Evolutionary conservation across 768 basidiomycete species (phyloP).

Genomic region (Mycena amicta): DNA sequence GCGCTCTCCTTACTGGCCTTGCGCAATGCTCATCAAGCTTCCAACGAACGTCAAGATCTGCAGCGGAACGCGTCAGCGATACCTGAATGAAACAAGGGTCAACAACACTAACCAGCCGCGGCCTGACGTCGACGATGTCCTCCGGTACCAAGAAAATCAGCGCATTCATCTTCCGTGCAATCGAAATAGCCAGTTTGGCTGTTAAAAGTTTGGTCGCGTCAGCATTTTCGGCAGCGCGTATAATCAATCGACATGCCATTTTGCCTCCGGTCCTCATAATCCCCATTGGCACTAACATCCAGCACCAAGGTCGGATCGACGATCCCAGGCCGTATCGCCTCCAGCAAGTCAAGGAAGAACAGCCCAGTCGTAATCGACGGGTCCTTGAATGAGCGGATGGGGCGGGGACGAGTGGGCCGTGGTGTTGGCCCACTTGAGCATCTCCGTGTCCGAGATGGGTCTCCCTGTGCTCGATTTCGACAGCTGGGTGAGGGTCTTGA

Average conservation of each 20-base stretch:
- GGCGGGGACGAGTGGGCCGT: conserved; percentile 72
- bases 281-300: conserved; percentile 57
- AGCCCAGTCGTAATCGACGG: conserved; percentile 84
- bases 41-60: conserved; percentile 96
- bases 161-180: conserved; percentile 97
- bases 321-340: conserved; percentile 90
- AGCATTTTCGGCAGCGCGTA: too few relatives aligned
- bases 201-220: conserved; percentile 38
- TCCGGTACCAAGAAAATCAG: conserved; percentile 97
- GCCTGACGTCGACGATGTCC: conserved; percentile 93
- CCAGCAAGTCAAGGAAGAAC: conserved; percentile 92
- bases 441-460: conserved; percentile 89
- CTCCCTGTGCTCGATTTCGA: conserved; percentile 64
- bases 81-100: background rate
- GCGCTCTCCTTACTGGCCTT: conserved; percentile 25
- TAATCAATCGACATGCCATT: too few relatives aligned
- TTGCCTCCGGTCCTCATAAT: conserved; percentile 87
- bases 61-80: background rate
- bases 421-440: conserved; percentile 94
- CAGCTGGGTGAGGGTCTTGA: conserved; percentile 82
- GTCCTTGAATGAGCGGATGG: conserved; percentile 94
- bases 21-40: conserved; percentile 80
- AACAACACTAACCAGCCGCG: conserved; percentile 70
- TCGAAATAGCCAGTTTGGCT: conserved; percentile 97
- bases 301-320: conserved; percentile 87